phyloP scores from a whole-genome alignment of 1,139 yeast species.

The Taiozyma sp. region DNA sequence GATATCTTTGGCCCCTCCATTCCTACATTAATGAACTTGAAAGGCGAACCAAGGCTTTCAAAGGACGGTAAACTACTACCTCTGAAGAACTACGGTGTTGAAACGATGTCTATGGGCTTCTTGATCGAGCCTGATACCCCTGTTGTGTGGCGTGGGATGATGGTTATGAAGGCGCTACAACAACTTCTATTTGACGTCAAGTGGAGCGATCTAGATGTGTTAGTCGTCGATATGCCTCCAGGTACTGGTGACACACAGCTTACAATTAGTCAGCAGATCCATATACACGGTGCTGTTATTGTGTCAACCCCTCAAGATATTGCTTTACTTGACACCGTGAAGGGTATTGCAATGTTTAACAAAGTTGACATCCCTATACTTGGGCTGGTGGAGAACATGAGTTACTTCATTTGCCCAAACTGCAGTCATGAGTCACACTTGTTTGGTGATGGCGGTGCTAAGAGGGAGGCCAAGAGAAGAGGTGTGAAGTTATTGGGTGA shows the following conservation, averaged over 20 bases:
- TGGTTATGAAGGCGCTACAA: slow-evolving; percentile 85
- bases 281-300: slow-evolving; percentile 73
- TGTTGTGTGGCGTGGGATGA: slow-evolving; percentile 81
- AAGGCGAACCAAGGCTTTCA: slow-evolving; percentile 63
- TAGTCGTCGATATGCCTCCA: slow-evolving; percentile 85
- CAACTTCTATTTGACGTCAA: slow-evolving; percentile 77
- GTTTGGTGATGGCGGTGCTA: slow-evolving; percentile 68
- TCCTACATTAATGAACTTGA: slow-evolving; percentile 61
- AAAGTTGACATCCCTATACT: slow-evolving; percentile 71
- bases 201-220: slow-evolving; percentile 69
- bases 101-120: slow-evolving; percentile 90
- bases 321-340: slow-evolving; percentile 75
- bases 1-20: slow-evolving; percentile 85
- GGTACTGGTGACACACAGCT: slow-evolving; percentile 91
- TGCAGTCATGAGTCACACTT: slow-evolving; percentile 72
- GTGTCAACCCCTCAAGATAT: slow-evolving; percentile 89
- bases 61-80: slow-evolving; percentile 60
- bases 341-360: slow-evolving; percentile 76
- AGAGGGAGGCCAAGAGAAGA: slow-evolving; percentile 48
- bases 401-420: slow-evolving; percentile 69
- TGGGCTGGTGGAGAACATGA: slow-evolving; percentile 85
- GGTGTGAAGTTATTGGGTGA: slow-evolving; percentile 55
- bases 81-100: slow-evolving; percentile 69
- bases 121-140: slow-evolving; percentile 65
- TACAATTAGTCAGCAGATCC: slow-evolving; percentile 73